Evolutionary conservation across 352 stramenopile genomes (phyloP).

Genomic region (Phytophthora sp.): DNA sequence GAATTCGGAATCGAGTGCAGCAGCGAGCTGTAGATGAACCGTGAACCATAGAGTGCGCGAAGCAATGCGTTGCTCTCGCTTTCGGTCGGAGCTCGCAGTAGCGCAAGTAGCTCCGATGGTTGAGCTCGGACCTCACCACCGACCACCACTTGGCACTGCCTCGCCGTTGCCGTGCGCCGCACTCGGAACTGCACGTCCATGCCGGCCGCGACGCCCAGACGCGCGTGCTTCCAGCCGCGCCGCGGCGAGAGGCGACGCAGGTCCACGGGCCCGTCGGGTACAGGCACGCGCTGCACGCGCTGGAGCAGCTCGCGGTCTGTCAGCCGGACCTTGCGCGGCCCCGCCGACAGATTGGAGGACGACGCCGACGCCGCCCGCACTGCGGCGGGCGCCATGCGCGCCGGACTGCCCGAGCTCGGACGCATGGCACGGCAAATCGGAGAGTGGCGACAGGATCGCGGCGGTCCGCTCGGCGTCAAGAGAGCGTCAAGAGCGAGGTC

Average conservation of each 20-base stretch:
- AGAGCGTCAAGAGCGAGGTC: neutral
- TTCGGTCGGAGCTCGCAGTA: slow-evolving; percentile 34
- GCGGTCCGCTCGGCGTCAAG: too few species aligned
- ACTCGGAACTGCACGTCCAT: slow-evolving; percentile 29
- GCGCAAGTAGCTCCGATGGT: slow-evolving; percentile 20
- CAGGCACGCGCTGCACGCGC: slow-evolving; percentile 29
- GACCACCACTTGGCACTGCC: slow-evolving; percentile 29
- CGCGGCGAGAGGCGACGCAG: slow-evolving; percentile 12
- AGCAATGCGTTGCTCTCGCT: slow-evolving; percentile 44
- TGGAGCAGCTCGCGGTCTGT: slow-evolving; percentile 33
- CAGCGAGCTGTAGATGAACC: slow-evolving; percentile 49
- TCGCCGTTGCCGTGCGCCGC: neutral
- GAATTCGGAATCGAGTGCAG: slow-evolving; percentile 27
- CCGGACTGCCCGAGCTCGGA: slow-evolving; percentile 9
- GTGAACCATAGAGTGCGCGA: slow-evolving; percentile 29
- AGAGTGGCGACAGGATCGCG: slow-evolving; percentile 14
- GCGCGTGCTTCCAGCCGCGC: slow-evolving; percentile 34
- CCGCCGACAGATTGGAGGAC: slow-evolving; percentile 20
- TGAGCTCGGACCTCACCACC: slow-evolving; percentile 26
- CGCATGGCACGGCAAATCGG: slow-evolving; percentile 20
- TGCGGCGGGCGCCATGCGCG: neutral
- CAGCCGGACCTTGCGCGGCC: slow-evolving; percentile 25
- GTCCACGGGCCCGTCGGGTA: slow-evolving; percentile 22
- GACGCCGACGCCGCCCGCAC: slow-evolving; percentile 16
- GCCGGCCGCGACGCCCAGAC: slow-evolving; percentile 2